Base-by-base conservation (phyloP, 805 yeast species). In the Jamesozyma rosinii region DNA sequence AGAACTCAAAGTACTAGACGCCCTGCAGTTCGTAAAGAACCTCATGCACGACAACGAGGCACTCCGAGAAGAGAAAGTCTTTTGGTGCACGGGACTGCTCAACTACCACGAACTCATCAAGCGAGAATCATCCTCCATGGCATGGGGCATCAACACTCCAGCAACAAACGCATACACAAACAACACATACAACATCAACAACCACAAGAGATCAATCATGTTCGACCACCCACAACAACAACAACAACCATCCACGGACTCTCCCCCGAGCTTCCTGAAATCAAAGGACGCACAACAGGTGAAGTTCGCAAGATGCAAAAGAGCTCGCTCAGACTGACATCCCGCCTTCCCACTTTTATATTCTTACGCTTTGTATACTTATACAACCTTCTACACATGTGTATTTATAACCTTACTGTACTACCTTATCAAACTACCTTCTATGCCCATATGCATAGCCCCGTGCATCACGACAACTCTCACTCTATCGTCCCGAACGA, bases 1-100 rank as follows among this genome's bases (percentile, higher is more conserved):
- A 10, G 37, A 40, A 13, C 30, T 49, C 10, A 51, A 51, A 11
- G 38, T 57, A 4, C 26, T 44, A 22, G 63, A 61, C n/a, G 64
- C 61, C 3, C 52, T 59, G 31, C 52, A 52, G 35, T 59, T 56
- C 33, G 40, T 61, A 19, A 60, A 55, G 38, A 52, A 51, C 9
- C 38, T 59, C 26, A 55, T 57, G 45, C 46, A 51, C 26, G 51
- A 45, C 17, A 36, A 41, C n/a, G 34, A 33, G 17, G 20, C n/a
- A 3, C 20, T 44, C 5, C 48, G 45, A 15, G 52, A 49, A 10
- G 61, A 58, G 22, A 44, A 44, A 13, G 45, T 57, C 8, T 50
- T 46, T 35, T 52, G 61, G 56, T 50, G 53, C 42, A 45, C 50
- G 35, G 55, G 58, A 2, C 36, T 59, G 10, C 36, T 51, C 5